Conservation (phyloP, 176 grass and related monocot genomes). For the Triticum turgidum region DNA sequence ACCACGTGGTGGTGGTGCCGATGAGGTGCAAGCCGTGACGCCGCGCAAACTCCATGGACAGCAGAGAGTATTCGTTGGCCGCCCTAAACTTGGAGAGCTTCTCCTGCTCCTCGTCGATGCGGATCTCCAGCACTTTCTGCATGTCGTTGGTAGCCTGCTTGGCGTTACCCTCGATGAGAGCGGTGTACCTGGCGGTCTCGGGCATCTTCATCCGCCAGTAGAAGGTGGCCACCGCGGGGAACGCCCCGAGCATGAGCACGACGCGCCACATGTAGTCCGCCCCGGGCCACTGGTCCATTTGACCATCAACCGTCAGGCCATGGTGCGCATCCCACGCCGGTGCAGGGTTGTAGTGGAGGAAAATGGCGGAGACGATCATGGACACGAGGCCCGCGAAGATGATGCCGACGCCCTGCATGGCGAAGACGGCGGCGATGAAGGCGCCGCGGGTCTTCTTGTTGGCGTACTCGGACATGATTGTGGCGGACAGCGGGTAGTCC, state of each 20-base stretch:
- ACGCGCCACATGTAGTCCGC: constrained; percentile 21
- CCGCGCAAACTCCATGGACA: constrained; percentile 6
- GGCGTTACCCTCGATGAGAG: constrained; percentile 10
- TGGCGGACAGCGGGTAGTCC: constrained; percentile 70
- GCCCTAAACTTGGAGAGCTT: constrained; percentile 26
- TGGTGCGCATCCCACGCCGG: neutral
- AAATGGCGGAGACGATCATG: constrained; percentile 35
- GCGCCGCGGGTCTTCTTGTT: constrained; percentile 61
- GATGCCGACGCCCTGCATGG: constrained; percentile 59
- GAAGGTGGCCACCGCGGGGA: constrained; percentile 14
- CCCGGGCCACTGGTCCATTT: neutral
- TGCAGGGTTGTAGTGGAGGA: constrained; percentile 29
- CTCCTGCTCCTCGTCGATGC: constrained; percentile 23
- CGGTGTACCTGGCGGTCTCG: constrained; percentile 53
- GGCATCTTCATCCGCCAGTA: constrained; percentile 68
- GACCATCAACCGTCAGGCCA: too few relatives aligned
- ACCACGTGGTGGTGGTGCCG: constrained; percentile 65
- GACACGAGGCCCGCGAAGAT: constrained; percentile 56
- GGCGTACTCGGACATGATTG: constrained; percentile 65
- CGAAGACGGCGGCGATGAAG: constrained; percentile 58
- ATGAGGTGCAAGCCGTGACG: constrained; percentile 38
- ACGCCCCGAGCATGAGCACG: constrained; percentile 17
- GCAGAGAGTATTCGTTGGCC: constrained; percentile 8
- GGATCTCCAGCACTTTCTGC: constrained; percentile 29
- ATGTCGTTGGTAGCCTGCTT: constrained; percentile 40